phyloP scores from a whole-genome alignment of 78 protist genomes.

The Planoprotostelium fungivorum region DNA sequence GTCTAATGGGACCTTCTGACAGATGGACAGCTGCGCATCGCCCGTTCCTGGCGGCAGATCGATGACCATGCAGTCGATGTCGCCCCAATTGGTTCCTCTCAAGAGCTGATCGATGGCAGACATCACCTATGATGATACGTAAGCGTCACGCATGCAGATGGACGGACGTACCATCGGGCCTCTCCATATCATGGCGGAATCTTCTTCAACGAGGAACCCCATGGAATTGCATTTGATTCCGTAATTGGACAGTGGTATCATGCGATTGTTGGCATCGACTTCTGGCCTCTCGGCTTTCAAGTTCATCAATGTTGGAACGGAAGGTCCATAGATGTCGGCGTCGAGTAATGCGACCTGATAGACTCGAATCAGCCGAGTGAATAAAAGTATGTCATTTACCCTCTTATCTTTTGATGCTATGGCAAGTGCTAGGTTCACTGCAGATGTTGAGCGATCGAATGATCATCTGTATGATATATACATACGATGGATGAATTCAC shows the following conservation, averaged over 20 bases:
- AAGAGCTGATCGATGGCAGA: slow-evolving; percentile 68
- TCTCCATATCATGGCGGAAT: slow-evolving; percentile 77
- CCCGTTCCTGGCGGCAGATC: slow-evolving; percentile 99
- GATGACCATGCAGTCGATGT: slow-evolving; percentile 84
- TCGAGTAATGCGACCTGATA: slow-evolving; percentile 81
- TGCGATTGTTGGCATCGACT: slow-evolving; percentile 14
- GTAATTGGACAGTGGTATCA: slow-evolving; percentile 72
- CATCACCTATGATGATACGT: slow-evolving; percentile 41
- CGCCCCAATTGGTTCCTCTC: slow-evolving; percentile 77
- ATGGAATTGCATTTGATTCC: slow-evolving; percentile 80
- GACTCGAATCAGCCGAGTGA: neutral
- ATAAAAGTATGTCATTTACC: neutral
- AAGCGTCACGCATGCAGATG: neutral
- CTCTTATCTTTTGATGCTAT: slow-evolving; percentile 7
- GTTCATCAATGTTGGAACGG: slow-evolving; percentile 80
- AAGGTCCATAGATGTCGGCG: slow-evolving; percentile 92
- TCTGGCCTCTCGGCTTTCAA: slow-evolving; percentile 29
- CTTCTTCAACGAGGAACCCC: slow-evolving; percentile 80
- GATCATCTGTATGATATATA: too few species aligned
- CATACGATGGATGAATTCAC: slow-evolving; percentile 58
- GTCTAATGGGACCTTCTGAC: slow-evolving; percentile 75
- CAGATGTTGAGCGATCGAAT: neutral
- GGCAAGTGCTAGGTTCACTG: slow-evolving; percentile 62
- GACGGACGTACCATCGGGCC: slow-evolving; percentile 81
- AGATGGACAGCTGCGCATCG: slow-evolving; percentile 88